Evolutionary conservation across 1,284 basidiomycete species (phyloP).

Genomic region (Flammula alnicola): DNA sequence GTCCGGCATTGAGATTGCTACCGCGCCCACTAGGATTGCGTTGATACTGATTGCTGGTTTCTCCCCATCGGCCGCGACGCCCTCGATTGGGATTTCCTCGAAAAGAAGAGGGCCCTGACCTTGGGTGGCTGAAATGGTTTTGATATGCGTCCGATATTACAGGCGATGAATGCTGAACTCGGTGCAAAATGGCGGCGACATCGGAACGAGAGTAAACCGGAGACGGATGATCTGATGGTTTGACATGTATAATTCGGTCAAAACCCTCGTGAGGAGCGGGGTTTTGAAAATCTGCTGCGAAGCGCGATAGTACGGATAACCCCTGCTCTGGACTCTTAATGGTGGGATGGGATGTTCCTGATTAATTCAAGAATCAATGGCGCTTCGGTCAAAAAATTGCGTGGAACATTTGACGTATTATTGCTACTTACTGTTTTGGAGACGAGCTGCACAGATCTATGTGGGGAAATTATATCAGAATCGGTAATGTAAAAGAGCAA

Average conservation of each 20-base stretch:
- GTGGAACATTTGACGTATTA: conserved; percentile 5
- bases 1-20: conserved; percentile 21
- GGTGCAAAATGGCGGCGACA: conserved; percentile 53
- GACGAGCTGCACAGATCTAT: conserved; percentile 58
- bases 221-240: conserved; percentile 52
- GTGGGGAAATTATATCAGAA: conserved; percentile 28
- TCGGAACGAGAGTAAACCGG: conserved; percentile 54
- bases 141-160: conserved; percentile 19
- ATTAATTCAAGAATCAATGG: conserved; percentile 22
- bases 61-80: conserved; percentile 23
- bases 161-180: conserved; percentile 48
- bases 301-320: conserved; percentile 59
- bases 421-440: conserved; percentile 48
- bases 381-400: too few relatives aligned
- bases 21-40: conserved; percentile 28
- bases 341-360: conserved; percentile 74
- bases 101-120: conserved; percentile 19
- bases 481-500: conserved; percentile 26
- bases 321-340: conserved; percentile 63
- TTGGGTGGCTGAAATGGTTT: conserved; percentile 1
- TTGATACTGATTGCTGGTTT: conserved; percentile 18
- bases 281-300: conserved; percentile 58
- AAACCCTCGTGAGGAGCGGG: conserved; percentile 63
- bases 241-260: conserved; percentile 59
- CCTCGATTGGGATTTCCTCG: conserved; percentile 28